Evolutionary conservation across 441 rosid genomes (phyloP).

Genomic region (Arabidopsis lyrata): DNA sequence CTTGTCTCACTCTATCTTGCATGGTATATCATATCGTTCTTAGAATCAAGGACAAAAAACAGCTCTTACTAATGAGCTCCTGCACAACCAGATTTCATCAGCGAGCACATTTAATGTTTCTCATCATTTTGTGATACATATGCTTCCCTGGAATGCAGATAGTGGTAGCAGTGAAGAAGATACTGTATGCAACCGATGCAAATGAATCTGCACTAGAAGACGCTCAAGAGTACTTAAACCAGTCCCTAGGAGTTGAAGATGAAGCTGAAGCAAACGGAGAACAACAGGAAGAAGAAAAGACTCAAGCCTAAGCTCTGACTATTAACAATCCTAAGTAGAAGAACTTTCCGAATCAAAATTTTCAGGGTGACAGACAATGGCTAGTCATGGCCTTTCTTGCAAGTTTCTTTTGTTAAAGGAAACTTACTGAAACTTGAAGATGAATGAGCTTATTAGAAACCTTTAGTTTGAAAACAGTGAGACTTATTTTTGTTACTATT

Average conservation of each 20-base stretch:
- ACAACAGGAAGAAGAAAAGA: conserved; percentile 14
- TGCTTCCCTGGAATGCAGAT: conserved; percentile 54
- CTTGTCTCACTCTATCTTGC: neutral
- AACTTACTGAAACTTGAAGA: conserved; percentile 31
- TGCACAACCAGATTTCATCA: conserved; percentile 1
- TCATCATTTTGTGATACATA: neutral
- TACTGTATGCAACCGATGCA: conserved; percentile 83
- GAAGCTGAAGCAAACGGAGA: conserved; percentile 47
- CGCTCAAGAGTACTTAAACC: conserved; percentile 73
- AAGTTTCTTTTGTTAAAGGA: conserved; percentile 17
- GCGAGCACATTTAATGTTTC: neutral
- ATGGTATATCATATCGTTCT: neutral
- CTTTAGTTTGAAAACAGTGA: conserved; percentile 20
- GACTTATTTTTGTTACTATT: conserved; percentile 7
- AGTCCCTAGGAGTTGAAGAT: conserved; percentile 43
- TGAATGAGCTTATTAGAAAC: conserved; percentile 38
- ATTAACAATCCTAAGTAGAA: conserved; percentile 35
- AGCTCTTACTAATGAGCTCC: neutral
- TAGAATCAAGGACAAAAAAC: neutral
- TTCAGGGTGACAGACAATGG: conserved; percentile 21
- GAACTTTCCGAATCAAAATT: neutral
- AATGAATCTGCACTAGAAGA: conserved; percentile 83
- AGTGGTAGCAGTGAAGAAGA: conserved; percentile 82
- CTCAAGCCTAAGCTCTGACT: conserved; percentile 33
- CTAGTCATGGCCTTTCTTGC: conserved; percentile 35